Base-by-base conservation (phyloP, 305 asterid genomes). In the Solanum chacoense region DNA sequence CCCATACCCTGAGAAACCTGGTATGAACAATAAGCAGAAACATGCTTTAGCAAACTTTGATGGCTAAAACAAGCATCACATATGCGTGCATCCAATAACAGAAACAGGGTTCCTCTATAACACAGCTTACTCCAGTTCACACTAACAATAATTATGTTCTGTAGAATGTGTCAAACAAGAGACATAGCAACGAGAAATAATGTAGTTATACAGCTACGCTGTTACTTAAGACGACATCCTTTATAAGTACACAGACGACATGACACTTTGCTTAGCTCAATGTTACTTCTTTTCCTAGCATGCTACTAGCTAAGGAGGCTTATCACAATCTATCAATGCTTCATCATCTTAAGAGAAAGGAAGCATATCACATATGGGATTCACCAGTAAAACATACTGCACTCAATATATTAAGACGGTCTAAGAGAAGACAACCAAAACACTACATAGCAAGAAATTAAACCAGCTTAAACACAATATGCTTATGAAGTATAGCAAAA, bases 11-110 rank as follows among this genome's bases (percentile, higher is more conserved):
- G 91, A 85, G 26, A 59, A 88, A 65, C 81, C 65, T 59, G 72
- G 63, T 88, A 50, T 69, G 28, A 65, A 59, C 73, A 55, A 75
- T 74, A 76, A 11, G 50, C 72, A 67, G 12, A 35, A 71, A 38
- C 26, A 38, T 34, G 37, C 40, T 71, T 88, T 88, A 85, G 71
- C 74, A n/a, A 86, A 12, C 45, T 88, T 92, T 85, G 91, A 20
- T 11, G 93, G 40, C 73, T 45, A 50, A 83, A 50, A 29, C 73
- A 83, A 83, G 73, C 40, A 83, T 50, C 42, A 28, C 36, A 31
- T 31, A 83, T 11, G 73, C 4, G 86, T 59, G 63, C 86, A 81
- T 83, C 31, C 22, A 83, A 20, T 35, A 83, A 18, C 86, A 50
- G 26, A 42, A 83, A 29, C 22, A 20, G 29, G n/a, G 26, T 29